Evolutionary conservation across 768 basidiomycete species (phyloP).

Genomic region (Russula virescens): DNA sequence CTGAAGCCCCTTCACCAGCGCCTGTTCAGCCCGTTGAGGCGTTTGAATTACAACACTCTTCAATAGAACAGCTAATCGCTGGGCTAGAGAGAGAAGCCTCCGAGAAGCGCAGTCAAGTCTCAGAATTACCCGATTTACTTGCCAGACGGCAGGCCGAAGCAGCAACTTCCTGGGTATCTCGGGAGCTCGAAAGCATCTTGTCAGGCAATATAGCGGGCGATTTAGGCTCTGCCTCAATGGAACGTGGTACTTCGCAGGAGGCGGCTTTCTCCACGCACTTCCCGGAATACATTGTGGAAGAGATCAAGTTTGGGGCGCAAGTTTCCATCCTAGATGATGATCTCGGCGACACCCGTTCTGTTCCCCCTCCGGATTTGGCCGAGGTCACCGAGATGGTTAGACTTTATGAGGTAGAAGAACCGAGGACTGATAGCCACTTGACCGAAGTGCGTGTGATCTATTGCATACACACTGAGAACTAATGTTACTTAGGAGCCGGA

Average conservation of each 20-base stretch:
- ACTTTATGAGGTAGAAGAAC: constrained; percentile 18
- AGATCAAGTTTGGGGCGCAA: neutral
- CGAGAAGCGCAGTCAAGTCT: neutral
- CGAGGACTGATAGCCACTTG: constrained; percentile 3
- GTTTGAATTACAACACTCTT: neutral
- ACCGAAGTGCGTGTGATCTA: constrained; percentile 6
- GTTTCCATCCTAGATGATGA: neutral
- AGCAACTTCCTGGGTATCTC: constrained; percentile 11
- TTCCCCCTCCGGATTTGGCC: constrained; percentile 10
- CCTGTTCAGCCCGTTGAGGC: neutral
- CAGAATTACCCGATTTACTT: neutral
- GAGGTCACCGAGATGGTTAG: neutral
- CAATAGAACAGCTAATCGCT: constrained; percentile 17
- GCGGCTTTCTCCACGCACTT: neutral
- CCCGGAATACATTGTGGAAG: constrained; percentile 17
- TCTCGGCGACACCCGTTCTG: constrained; percentile 8
- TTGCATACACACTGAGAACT: neutral
- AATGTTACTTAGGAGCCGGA: constrained; percentile 7
- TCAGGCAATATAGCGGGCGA: neutral
- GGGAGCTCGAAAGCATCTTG: constrained; percentile 14
- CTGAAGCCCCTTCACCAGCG: constrained; percentile 8
- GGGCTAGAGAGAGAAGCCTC: constrained; percentile 1
- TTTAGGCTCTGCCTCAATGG: neutral
- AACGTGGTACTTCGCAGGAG: neutral
- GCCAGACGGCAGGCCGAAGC: neutral